Evolutionary conservation across 345 rosid genomes (phyloP), one percentile per base, ranked within the genome.

Genomic region (Kernera saxatilis): DNA sequence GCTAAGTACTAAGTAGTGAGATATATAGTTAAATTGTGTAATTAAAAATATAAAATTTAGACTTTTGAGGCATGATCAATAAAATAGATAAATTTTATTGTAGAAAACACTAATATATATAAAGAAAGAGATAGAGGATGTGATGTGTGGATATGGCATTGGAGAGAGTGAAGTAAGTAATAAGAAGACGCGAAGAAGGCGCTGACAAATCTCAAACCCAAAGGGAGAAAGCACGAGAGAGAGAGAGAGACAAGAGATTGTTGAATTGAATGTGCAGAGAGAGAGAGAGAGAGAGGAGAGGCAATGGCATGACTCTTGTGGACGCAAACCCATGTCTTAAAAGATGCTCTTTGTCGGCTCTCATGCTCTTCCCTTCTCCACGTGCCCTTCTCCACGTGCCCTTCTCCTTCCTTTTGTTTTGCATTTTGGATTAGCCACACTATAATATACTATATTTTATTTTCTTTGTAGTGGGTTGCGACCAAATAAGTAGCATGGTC

Each of bases 301-400:
- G 60, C 33, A 64, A 49, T 63, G 40, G 69, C 73, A 73, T 68
- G 83, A 78, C 74, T 70, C 70, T 60, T 71, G 72, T 64, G 84
- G 74, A 69, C 78, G 78, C 80, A 71, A 74, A 64, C 78, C 83
- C 76, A 82, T 76, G 80, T 51, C 75, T 80, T 72, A 65, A 83
- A 81, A 87, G 96, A 90, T 87, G 85, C 93, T 89, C 92, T 64
- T 57, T 73, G 71, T 66, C 72, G 86, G 84, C 81, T 78, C 78
- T 68, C 80, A 73, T 71, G 76, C 77, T 52, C 62, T 41, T 68
- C 51, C 49, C 58, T 68, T 53, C 55, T 52, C 74, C 78, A 75
- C 74, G 78, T 74, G 78, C 73, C 73, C 67, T 66, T 59, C 62
- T 66, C 77, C 71, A n/a, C n/a, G 78, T 74, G 78, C 73, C 73